Conservation (phyloP, 805 yeast species). For the Ogataea paradorogensis region DNA sequence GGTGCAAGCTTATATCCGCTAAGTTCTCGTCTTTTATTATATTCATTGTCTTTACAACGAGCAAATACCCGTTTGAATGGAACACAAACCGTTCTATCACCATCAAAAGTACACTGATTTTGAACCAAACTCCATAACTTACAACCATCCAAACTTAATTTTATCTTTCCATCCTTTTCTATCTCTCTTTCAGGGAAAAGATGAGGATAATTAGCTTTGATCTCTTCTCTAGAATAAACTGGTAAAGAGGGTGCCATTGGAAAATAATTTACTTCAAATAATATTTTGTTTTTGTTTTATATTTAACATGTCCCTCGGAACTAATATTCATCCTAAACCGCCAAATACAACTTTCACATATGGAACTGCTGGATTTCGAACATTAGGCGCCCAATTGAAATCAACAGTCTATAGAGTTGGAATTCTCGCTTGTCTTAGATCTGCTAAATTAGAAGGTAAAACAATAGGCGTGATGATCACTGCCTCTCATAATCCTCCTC, state of each 20-base stretch:
- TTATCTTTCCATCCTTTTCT: slow-evolving; percentile 6
- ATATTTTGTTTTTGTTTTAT: slow-evolving; percentile 4
- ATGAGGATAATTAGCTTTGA: slow-evolving; percentile 26
- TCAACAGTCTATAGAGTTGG: slow-evolving; percentile 85
- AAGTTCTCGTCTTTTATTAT: slow-evolving; percentile 20
- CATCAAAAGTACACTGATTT: slow-evolving; percentile 45
- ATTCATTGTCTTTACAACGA: slow-evolving; percentile 36
- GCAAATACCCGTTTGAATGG: slow-evolving; percentile 49
- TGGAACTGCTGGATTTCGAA: slow-evolving; percentile 98
- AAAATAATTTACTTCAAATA: neutral
- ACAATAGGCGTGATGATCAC: slow-evolving; percentile 95
- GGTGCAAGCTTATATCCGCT: slow-evolving; percentile 32
- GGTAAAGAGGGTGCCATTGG: slow-evolving; percentile 53
- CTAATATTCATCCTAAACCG: slow-evolving; percentile 44
- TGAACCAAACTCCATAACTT: slow-evolving; percentile 41
- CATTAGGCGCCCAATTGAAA: slow-evolving; percentile 64
- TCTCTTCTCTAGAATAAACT: slow-evolving; percentile 38
- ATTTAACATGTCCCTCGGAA: slow-evolving; percentile 3
- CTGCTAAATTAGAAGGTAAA: slow-evolving; percentile 63
- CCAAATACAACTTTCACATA: slow-evolving; percentile 49
- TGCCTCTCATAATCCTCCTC: slow-evolving; percentile 92
- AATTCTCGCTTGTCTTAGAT: slow-evolving; percentile 75
- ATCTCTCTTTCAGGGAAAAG: slow-evolving; percentile 23
- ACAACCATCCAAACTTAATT: slow-evolving; percentile 20
- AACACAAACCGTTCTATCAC: slow-evolving; percentile 40